Evolutionary conservation across 495 filamentous ascomycete species (phyloP), one percentile per base, ranked within the genome.

Genomic region (Penicillium salamii): DNA sequence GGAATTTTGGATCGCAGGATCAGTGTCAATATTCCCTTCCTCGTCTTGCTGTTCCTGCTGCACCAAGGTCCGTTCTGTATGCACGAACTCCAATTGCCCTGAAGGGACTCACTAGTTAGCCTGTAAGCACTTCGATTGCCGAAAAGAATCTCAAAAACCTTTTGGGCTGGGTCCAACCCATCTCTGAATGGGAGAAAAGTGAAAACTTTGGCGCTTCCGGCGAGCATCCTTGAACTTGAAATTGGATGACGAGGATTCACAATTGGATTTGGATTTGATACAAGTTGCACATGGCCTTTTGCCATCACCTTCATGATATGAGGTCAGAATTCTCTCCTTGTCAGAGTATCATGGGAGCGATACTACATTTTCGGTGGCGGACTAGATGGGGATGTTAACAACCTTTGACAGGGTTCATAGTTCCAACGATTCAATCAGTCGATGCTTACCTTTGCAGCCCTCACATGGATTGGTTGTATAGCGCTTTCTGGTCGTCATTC

Each of bases 201-300:
- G 29, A 26, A 50, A 44, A 15, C 31, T 36, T 9, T 43, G 29
- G 12, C 20, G 18, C 11, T 39, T 20, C 12, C 32, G 39, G 13
- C 40, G 40, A n/a, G 38, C 39, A 37, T 50, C 36, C 13, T 44
- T 50, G 48, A 50, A 50, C 29, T 37, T 50, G 31, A 50, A 50
- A 20, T 26, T 50, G 12, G 32, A 34, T 18, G 18, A 5, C 13
- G 32, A 34, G 9, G 39, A 42, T 15, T 50, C 48, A 14, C 48
- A 50, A 13, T 21, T 31, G 13, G 31, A 28, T 12, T 50, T 43
- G 13, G 39, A 50, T n/a, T 50, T 50, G 39, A 50, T 35, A 12
- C 48, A 50, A n/a, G 42, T 31, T 19, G 48, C 42, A 31, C 48
- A 50, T 17, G 40, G 48, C 18, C 48, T 43, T 37, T 50, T 38